Base-by-base conservation (phyloP, 805 yeast species). In the Isabelozyma heimii region DNA sequence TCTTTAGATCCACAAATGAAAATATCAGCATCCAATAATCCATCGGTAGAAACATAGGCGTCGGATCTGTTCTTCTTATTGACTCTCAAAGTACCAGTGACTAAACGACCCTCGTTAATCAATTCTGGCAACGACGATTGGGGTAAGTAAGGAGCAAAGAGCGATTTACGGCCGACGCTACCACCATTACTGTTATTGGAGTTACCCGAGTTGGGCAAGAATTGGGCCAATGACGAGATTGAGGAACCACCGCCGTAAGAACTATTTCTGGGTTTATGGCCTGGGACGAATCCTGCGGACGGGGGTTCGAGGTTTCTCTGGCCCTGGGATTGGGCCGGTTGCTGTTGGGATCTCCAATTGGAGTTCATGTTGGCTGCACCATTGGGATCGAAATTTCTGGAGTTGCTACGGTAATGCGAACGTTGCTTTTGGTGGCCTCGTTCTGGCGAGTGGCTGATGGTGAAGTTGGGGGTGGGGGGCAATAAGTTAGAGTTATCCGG, bases 1-100 rank as follows among this genome's bases (percentile, higher is more conserved):
- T 94, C 99, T 66, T 94, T 94, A 9, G 98, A 91, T 9, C 99
- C 99, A 73, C 98, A 94, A 56, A 94, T 94, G 63, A 91, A 94
- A 52, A 94, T 90, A 67, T 94, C 99, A 0, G 99, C 96, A 68
- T 94, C 99, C 53, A 94, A 78, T 30, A 91, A 79, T 1, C 97
- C 97, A 65, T 91, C 97, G 0, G 98, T 92, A 6, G 97, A 84
- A n/a, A 94, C 98, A 70, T 95, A 94, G 0, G 99, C 99, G 70
- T 94, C 98, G 1, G 97, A 90, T 59, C 99, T 80, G 66, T 94
- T 94, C 69, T 94, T 94, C 69, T 91, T 91, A 72, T 94, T 94
- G 41, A 94, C 99, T 55, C 99, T 81, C 59, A 94, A 75, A 26
- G 86, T 87, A 58, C 99, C 99, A 3, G 96, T 85, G 7, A 94